Conservation (phyloP, 1,284 basidiomycete genomes). For the Chondrostereum purpureum region DNA sequence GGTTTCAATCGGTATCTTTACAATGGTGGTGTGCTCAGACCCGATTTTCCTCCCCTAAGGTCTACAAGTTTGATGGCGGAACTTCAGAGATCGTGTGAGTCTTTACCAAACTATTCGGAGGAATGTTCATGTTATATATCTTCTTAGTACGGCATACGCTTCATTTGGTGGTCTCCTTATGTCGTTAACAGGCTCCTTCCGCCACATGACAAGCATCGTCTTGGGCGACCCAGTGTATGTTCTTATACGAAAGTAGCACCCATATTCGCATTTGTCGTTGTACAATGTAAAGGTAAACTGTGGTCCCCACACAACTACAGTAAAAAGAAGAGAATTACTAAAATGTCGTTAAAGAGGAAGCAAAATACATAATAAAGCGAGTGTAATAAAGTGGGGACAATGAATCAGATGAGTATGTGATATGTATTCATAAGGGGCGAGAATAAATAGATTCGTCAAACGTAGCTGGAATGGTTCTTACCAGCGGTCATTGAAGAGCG, state of each 20-base stretch:
- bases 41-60: conserved; percentile 37
- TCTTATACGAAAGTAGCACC: conserved; percentile 5
- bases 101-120: neutral
- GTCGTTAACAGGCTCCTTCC: conserved; percentile 88
- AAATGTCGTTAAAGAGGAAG: neutral
- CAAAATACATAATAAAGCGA: no score
- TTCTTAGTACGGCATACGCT: conserved; percentile 80
- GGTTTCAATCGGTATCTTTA: no score
- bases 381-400: no score
- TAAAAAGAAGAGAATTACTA: neutral
- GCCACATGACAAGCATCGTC: conserved; percentile 89
- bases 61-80: conserved; percentile 95
- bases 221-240: conserved; percentile 77
- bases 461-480: no score
- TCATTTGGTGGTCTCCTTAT: conserved; percentile 97
- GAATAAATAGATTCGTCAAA: no score
- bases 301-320: neutral
- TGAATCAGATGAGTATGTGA: no score
- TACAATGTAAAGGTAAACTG: neutral
- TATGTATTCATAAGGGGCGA: no score
- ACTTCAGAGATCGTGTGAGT: conserved; percentile 76
- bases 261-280: neutral
- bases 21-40: no score
- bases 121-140: conserved; percentile 10
- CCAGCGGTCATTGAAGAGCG: no score